Evolutionary conservation across 2,329 filamentous ascomycete genomes (phyloP).

Genomic region (Leptographium wingfieldii): DNA sequence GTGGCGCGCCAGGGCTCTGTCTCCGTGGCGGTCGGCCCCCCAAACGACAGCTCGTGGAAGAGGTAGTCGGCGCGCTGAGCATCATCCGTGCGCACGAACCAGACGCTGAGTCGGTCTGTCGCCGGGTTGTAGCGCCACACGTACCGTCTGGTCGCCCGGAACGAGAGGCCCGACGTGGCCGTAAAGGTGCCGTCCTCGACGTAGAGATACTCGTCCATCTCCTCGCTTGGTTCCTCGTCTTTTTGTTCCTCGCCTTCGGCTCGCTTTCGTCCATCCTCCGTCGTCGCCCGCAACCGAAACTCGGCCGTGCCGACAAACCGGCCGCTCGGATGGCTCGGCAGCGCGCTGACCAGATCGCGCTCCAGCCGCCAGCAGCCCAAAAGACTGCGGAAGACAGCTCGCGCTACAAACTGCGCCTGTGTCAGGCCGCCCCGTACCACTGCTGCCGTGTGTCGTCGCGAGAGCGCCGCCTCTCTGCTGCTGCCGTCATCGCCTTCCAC

Average conservation of each 20-base stretch:
- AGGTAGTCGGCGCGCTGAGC: slow-evolving; percentile 53
- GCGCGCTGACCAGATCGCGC: slow-evolving; percentile 39
- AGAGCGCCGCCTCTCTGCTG: slow-evolving; percentile 20
- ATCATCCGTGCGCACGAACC: slow-evolving; percentile 59
- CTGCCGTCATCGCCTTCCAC: background rate
- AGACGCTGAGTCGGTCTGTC: slow-evolving; percentile 51
- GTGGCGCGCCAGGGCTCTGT: slow-evolving; percentile 41
- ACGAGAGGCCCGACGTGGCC: slow-evolving; percentile 33
- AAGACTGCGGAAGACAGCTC: slow-evolving; percentile 57
- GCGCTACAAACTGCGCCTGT: slow-evolving; percentile 41
- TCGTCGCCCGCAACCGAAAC: slow-evolving; percentile 51
- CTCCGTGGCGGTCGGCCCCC: background rate
- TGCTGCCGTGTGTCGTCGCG: slow-evolving; percentile 32
- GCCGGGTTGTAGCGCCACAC: slow-evolving; percentile 57
- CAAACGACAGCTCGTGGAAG: slow-evolving; percentile 62
- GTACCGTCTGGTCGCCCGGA: slow-evolving; percentile 53
- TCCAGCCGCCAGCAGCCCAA: slow-evolving; percentile 57
- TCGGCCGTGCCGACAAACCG: slow-evolving; percentile 50
- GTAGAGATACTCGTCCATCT: slow-evolving; percentile 49
- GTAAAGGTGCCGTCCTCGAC: slow-evolving; percentile 54
- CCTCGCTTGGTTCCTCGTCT: slow-evolving; percentile 24
- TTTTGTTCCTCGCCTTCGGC: slow-evolving; percentile 5
- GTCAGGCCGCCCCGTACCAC: slow-evolving; percentile 29
- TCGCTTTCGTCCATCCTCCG: slow-evolving; percentile 24
- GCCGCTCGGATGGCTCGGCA: slow-evolving; percentile 49